These are phyloP conservation scores for Talaromyces thailandensis DNA, from an alignment of 495 filamentous ascomycete genomes.

Conservation along the genomic window DNA sequence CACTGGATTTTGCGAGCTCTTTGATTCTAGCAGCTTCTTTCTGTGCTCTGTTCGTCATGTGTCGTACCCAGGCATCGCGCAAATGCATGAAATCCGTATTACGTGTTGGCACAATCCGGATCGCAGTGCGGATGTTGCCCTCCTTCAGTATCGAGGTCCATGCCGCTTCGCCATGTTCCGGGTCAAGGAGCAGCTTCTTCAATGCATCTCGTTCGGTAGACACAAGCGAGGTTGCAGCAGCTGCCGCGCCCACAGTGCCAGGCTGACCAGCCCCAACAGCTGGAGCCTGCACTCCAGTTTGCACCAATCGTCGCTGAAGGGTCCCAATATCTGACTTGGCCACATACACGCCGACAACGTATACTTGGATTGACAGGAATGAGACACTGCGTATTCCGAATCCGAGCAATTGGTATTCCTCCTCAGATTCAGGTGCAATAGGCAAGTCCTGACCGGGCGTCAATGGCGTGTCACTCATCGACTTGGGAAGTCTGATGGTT, in stretches of 20 bases:
- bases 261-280: conserved; percentile 16
- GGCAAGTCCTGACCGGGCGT: conserved; percentile 28
- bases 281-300: conserved; percentile 28
- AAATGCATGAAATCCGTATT: conserved; percentile 90
- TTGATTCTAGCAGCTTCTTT: conserved; percentile 20
- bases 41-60: conserved; percentile 62
- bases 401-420: conserved; percentile 81
- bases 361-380: conserved; percentile 86
- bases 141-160: conserved; percentile 65
- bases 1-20: conserved; percentile 6
- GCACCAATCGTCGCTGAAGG: conserved; percentile 48
- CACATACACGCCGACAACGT: conserved; percentile 87
- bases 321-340: conserved; percentile 62
- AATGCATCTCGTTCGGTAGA: conserved; percentile 65
- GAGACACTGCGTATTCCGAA: conserved; percentile 82
- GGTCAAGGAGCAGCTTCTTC: conserved; percentile 58
- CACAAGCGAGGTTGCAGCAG: conserved; percentile 76
- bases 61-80: conserved; percentile 81
- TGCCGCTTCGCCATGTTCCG: conserved; percentile 51
- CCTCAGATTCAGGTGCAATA: conserved; percentile 17
- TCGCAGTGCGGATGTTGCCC: conserved; percentile 54
- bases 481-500: conserved; percentile 51
- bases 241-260: conserved; percentile 30
- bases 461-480: conserved; percentile 26
- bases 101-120: conserved; percentile 73